A percentile compares a stretch with the other conserved stretches of the same genome.
These are phyloP conservation scores for Collybia sp. DNA, from an alignment of 768 basidiomycete genomes.

Conservation along the genomic window DNA sequence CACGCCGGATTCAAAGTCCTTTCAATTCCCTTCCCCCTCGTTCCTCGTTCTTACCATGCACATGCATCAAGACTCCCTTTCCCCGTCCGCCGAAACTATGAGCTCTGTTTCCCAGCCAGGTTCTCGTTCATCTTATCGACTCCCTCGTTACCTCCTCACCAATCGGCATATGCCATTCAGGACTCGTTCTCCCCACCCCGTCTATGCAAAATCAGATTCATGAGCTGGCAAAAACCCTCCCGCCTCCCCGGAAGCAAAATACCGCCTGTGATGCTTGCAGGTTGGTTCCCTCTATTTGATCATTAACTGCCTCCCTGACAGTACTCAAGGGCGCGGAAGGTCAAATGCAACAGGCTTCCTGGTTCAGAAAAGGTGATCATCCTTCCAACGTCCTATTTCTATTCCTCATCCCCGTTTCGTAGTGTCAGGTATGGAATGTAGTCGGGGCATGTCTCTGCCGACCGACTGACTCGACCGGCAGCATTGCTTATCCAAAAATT, in stretches of 20 bases:
- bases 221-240: conserved; percentile 73
- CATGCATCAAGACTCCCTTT: conserved; percentile 31
- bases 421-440: conserved; percentile 3
- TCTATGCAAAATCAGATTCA: conserved; percentile 79
- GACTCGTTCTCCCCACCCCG: conserved; percentile 57
- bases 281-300: conserved; percentile 26
- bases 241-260: conserved; percentile 89
- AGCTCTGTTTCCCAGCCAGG: conserved; percentile 27
- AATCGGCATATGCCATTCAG: conserved; percentile 26
- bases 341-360: conserved; percentile 81
- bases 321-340: conserved; percentile 67
- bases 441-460: neutral
- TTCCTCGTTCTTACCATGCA: conserved; percentile 12
- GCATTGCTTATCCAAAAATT: conserved; percentile 86
- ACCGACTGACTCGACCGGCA: conserved; percentile 22
- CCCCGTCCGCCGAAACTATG: conserved; percentile 15
- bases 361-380: conserved; percentile 75
- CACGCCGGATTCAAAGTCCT: neutral
- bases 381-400: neutral
- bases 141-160: conserved; percentile 7
- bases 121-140: conserved; percentile 15
- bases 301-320: conserved; percentile 9
- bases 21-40: conserved; percentile 15
- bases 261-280: conserved; percentile 93
- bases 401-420: neutral